Evolutionary conservation across 805 yeast species (phyloP), one percentile per base, ranked within the genome.

Genomic region (Candida nitratophila): DNA sequence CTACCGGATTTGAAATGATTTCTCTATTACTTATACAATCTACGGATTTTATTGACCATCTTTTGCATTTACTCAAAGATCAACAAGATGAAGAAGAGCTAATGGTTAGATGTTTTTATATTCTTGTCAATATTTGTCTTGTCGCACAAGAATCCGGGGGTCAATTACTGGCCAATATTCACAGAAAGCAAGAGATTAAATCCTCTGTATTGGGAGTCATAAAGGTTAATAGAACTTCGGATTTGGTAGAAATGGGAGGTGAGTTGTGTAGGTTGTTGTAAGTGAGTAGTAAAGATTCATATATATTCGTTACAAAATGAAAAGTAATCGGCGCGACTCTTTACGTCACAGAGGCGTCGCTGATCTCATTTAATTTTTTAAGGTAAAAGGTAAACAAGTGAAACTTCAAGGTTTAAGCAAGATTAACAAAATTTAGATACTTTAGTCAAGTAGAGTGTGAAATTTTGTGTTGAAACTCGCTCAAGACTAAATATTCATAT

Each of bases 1-100:
- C 59, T 15, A 46, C 56, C 22, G 59, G 55, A 8, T 61, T 41
- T 43, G 60, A 54, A 21, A 37, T 63, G 33, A 52, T 65, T 9
- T 36, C 57, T 2, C 20, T 38, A 14, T 38, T 53, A 8, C 43
- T 65, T 4, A 37, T 44, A 1, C 33, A 31, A 1, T 55, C 59
- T 8, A 50, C 46, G 6, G 29, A 49, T 10, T 61, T 63, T 33
- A 14, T 54, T n/a, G 32, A 40, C 3, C 49, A 48, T 17, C 26
- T 60, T 17, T 20, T 47, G 10, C 37, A 39, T 8, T 4, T 58
- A 3, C 30, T 60, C 9, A 39, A 44, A 12, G 41, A 41, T 3
- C 55, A 59, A 32, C 30, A 36, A 14, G 51, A 55, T 10, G 53
- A 53, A 16, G 39, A 44, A 35, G 57, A 54, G 1, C 45, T 61